Percentiles rank a stretch among this genome's conserved stretches.
Conservation (phyloP, 768 basidiomycete species). For the Lyophyllum atratum region DNA sequence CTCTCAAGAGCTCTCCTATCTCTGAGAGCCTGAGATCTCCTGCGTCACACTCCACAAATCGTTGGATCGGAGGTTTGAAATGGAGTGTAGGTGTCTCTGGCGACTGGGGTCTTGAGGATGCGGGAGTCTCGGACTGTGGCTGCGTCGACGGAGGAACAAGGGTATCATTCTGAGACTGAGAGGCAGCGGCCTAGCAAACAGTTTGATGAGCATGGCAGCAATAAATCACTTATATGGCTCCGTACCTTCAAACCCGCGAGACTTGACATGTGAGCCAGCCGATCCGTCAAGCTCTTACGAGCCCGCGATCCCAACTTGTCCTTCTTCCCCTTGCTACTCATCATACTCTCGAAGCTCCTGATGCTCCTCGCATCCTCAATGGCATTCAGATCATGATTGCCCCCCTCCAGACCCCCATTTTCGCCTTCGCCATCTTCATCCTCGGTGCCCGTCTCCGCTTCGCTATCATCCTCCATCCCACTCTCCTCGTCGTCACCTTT, state of each 20-base stretch:
- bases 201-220: slow-evolving; percentile 6
- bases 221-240: background rate
- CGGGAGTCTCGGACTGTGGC: slow-evolving; percentile 34
- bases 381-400: slow-evolving; percentile 42
- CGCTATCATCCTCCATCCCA: slow-evolving; percentile 20
- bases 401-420: slow-evolving; percentile 34
- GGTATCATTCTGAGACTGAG: slow-evolving; percentile 29
- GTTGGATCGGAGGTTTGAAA: slow-evolving; percentile 62
- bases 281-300: slow-evolving; percentile 78
- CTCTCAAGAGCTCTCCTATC: slow-evolving; percentile 74
- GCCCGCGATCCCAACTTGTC: slow-evolving; percentile 20
- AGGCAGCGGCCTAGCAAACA: slow-evolving; percentile 23
- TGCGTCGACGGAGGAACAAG: slow-evolving; percentile 7
- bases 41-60: slow-evolving; percentile 71
- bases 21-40: slow-evolving; percentile 84
- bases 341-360: slow-evolving; percentile 85
- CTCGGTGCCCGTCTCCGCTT: slow-evolving; percentile 33
- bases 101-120: slow-evolving; percentile 39
- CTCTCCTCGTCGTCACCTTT: slow-evolving; percentile 36
- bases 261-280: slow-evolving; percentile 78
- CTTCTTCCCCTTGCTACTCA: slow-evolving; percentile 45
- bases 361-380: slow-evolving; percentile 71
- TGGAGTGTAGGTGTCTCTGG: slow-evolving; percentile 32
- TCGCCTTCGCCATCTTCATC: slow-evolving; percentile 44
- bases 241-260: slow-evolving; percentile 48